Percentiles rank a stretch among this genome's conserved stretches.
phyloP scores from a whole-genome alignment of 441 rosid species.

The Pelargonium myrrhifolium region DNA sequence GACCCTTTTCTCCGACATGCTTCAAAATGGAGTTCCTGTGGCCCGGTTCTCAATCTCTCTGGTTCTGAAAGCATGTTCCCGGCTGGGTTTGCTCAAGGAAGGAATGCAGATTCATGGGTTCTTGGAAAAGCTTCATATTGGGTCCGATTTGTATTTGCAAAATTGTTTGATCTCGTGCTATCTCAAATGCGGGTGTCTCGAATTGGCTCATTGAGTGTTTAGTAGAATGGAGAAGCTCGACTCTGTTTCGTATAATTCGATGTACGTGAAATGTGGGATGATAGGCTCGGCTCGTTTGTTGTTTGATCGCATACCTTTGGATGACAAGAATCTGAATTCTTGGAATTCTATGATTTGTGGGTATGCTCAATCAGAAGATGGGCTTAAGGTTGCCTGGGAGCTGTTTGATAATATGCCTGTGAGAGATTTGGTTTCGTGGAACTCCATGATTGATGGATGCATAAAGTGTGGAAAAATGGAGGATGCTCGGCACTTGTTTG shows the following conservation, averaged over 20 bases:
- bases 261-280: constrained; percentile 47
- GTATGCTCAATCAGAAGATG: constrained; percentile 29
- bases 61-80: constrained; percentile 68
- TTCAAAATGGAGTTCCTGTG: constrained; percentile 41
- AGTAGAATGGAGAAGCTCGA: constrained; percentile 42
- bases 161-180: constrained; percentile 54
- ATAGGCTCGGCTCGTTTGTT: constrained; percentile 32
- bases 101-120: constrained; percentile 81
- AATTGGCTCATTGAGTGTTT: constrained; percentile 36
- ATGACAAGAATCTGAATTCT: constrained; percentile 39
- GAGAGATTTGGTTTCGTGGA: constrained; percentile 60
- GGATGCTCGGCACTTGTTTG: constrained; percentile 41
- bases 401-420: constrained; percentile 51
- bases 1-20: constrained; percentile 45
- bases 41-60: constrained; percentile 63
- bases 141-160: constrained; percentile 52
- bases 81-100: constrained; percentile 38
- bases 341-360: constrained; percentile 61
- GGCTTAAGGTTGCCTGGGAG: constrained; percentile 29
- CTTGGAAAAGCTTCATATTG: constrained; percentile 42
- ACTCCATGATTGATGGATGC: constrained; percentile 50
- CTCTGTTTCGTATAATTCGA: constrained; percentile 52
- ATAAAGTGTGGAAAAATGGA: constrained; percentile 41
- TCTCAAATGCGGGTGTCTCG: constrained; percentile 36
- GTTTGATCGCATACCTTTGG: constrained; percentile 37